Base-by-base conservation (phyloP, 2,329 filamentous ascomycete species). In the Talaromyces sp. region DNA sequence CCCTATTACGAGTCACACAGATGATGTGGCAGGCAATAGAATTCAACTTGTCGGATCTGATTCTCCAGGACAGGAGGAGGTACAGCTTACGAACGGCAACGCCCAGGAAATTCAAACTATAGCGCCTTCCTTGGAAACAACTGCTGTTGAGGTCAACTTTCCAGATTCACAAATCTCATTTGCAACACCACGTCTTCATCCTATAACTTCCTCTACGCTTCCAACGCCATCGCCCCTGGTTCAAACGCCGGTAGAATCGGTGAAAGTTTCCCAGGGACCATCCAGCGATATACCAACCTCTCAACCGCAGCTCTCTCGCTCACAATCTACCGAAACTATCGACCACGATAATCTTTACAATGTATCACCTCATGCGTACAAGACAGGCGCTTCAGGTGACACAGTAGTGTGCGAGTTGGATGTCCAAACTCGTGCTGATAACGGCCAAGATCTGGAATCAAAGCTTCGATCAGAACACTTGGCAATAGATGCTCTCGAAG, bases 141-240 rank as follows among this genome's bases (percentile, higher is more conserved):
- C 45, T 31, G 16, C 27, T 58, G 37, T 22, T 27, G 50, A 47
- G 50, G 24, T 24, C 16, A 24, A 50, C 2, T 67, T 69, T 43
- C 48, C 58, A 41, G 39, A 65, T 39, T 35, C n/a, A 43, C 14
- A 57, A 71, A 47, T 71, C 37, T 73, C 72, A 31, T 75, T 70
- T 24, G 72, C 76, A 27, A 78, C 78, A 13, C 78, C 78, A 11
- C 74, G 74, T 14, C 70, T 81, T 22, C 70, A 72, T 33, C 79
- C 77, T 16, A 68, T 79, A 41, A 71, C 75, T 43, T 80, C 79
- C 24, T 74, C 77, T 11, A 76, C 75, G 7, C 72, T 79, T 41
- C 75, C 78, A 11, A 68, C 76, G 48, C 75, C 79, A 7, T 81
- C 78, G 27, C 77, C 79, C 14, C 67, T 80, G 27, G 66, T 76